A percentile compares a stretch with the other conserved stretches of the same genome.
phyloP scores from a whole-genome alignment of 257 asterid genomes.

The Solanum verrucosum region DNA sequence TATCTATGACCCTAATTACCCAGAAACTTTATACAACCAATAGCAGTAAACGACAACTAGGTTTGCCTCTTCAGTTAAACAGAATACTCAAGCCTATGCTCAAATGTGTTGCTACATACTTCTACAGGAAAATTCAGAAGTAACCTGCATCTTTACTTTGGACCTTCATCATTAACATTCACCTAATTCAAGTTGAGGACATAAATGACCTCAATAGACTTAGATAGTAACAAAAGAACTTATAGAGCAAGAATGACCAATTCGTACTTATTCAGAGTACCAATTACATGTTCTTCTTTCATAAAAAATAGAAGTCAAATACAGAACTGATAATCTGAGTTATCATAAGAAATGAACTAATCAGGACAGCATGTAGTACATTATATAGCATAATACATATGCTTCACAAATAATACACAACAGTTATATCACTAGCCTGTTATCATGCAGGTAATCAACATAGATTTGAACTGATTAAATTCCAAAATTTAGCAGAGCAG shows the following conservation, averaged over 20 bases:
- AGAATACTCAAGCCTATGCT: background rate
- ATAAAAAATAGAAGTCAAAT: background rate
- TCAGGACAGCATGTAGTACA: background rate
- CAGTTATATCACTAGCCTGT: background rate
- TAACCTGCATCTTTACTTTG: background rate
- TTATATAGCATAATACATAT: background rate
- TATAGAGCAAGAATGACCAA: background rate
- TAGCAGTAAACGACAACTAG: background rate
- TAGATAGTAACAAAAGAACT: background rate
- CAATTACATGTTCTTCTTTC: background rate
- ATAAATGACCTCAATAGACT: background rate
- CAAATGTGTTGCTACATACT: background rate
- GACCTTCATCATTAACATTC: background rate
- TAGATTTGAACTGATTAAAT: background rate
- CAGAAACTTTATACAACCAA: background rate
- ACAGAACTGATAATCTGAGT: background rate
- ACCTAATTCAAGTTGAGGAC: background rate
- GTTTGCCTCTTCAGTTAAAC: background rate
- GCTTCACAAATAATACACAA: background rate
- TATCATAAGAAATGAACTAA: background rate
- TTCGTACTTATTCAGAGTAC: background rate
- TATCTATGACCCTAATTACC: background rate
- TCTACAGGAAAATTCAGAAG: background rate
- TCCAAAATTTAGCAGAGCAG: background rate
- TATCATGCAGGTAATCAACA: background rate